A percentile compares a stretch with the other conserved stretches of the same genome.
Evolutionary conservation across 805 yeast genomes (phyloP).

Genomic region (Candida peoriensis): DNA sequence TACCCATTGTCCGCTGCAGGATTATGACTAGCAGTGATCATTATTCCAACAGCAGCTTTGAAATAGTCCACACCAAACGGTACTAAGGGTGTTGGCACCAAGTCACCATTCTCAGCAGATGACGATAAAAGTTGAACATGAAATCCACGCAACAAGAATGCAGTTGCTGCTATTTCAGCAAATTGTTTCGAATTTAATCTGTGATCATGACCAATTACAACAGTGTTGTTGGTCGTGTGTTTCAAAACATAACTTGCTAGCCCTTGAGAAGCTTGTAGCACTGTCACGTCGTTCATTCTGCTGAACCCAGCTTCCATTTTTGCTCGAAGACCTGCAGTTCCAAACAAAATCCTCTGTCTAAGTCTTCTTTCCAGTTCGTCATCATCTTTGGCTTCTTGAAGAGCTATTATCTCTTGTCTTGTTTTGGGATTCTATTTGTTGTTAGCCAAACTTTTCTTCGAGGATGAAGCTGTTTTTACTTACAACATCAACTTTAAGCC

Average conservation of each 20-base stretch:
- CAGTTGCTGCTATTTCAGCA: constrained; percentile 75
- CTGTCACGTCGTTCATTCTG: constrained; percentile 84
- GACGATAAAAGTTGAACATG: constrained; percentile 58
- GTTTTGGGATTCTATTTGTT: constrained; percentile 34
- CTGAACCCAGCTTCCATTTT: constrained; percentile 88
- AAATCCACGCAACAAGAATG: constrained; percentile 64
- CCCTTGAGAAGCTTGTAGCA: constrained; percentile 88
- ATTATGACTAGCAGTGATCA: constrained; percentile 90
- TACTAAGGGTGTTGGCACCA: constrained; percentile 84
- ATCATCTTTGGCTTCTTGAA: constrained; percentile 35
- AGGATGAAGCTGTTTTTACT: neutral
- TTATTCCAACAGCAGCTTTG: constrained; percentile 73
- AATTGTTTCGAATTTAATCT: constrained; percentile 73
- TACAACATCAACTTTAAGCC: constrained; percentile 7
- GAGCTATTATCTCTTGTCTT: constrained; percentile 45
- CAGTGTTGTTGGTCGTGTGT: constrained; percentile 28
- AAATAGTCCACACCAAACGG: constrained; percentile 74
- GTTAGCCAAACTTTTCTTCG: neutral
- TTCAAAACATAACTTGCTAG: constrained; percentile 46
- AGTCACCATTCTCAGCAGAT: constrained; percentile 19
- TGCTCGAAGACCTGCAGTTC: constrained; percentile 90
- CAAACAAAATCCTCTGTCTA: constrained; percentile 65
- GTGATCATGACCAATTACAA: constrained; percentile 91
- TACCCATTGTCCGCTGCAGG: constrained; percentile 88
- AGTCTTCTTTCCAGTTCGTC: constrained; percentile 48